Evolutionary conservation across 768 basidiomycete species (phyloP).

Genomic region (Trametes cubensis): DNA sequence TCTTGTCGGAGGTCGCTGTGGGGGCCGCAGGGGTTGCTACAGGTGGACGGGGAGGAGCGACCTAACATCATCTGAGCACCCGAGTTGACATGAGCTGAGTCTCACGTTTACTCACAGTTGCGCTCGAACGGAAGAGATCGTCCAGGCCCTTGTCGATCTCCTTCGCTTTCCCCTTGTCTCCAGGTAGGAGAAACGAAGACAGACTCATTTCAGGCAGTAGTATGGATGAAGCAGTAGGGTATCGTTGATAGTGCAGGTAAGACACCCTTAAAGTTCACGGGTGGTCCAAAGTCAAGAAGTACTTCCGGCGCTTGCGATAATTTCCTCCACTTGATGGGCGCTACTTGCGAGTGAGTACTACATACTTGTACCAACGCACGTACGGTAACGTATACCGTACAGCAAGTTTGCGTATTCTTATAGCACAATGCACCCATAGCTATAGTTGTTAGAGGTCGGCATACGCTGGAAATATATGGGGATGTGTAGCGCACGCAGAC

Average conservation of each 20-base stretch:
- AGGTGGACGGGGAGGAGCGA: conserved; percentile 16
- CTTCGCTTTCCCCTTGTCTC: conserved; percentile 39
- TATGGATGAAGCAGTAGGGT: not conserved
- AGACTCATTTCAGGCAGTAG: conserved; percentile 49
- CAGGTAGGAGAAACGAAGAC: conserved; percentile 52
- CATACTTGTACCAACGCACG: too few relatives aligned
- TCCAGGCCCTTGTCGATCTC: conserved; percentile 51
- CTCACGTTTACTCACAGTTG: conserved; percentile 18
- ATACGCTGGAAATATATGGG: too few relatives aligned
- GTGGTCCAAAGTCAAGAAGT: not conserved
- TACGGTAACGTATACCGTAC: too few relatives aligned
- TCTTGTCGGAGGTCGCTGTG: conserved; percentile 10
- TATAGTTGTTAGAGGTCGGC: too few relatives aligned
- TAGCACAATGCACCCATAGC: not conserved
- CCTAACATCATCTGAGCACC: not conserved
- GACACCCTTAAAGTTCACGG: not conserved
- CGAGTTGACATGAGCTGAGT: conserved; percentile 4
- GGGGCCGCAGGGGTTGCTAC: not conserved
- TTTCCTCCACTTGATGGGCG: not conserved
- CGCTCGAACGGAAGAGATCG: conserved; percentile 43
- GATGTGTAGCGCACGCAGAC: not conserved
- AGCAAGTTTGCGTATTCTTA: too few relatives aligned
- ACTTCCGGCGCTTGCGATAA: conserved; percentile 2
- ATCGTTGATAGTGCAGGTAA: not conserved
- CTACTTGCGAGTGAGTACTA: too few relatives aligned